Percentiles rank a stretch among this genome's conserved stretches.
Evolutionary conservation across 768 basidiomycete species (phyloP).

Genomic region (Serendipita sp.): DNA sequence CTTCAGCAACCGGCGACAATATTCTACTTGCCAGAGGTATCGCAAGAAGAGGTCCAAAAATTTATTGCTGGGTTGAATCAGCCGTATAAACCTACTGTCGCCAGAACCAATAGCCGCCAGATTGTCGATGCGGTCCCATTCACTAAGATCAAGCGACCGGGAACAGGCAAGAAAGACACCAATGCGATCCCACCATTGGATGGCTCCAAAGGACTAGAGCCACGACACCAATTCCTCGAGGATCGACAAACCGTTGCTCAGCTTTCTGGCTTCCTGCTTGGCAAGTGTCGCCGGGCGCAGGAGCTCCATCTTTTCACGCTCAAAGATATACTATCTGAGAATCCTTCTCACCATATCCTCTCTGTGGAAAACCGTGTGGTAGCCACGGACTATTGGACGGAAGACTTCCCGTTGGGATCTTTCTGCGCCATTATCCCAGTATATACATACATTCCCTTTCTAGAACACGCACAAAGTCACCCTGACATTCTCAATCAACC

Average conservation of each 20-base stretch:
- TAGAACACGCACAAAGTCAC: conserved; percentile 35
- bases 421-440: conserved; percentile 52
- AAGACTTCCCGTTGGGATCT: conserved; percentile 47
- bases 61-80: conserved; percentile 41
- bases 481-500: conserved; percentile 33
- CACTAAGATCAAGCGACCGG: not conserved
- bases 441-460: conserved; percentile 38
- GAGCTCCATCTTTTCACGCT: conserved; percentile 45
- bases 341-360: conserved; percentile 30
- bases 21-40: conserved; percentile 45
- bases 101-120: conserved; percentile 21
- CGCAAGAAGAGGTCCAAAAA: conserved; percentile 35
- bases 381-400: conserved; percentile 41
- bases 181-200: not conserved
- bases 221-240: conserved; percentile 40
- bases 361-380: conserved; percentile 42
- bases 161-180: not conserved
- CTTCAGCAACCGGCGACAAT: conserved; percentile 41
- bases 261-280: conserved; percentile 57
- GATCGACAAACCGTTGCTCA: conserved; percentile 61
- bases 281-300: conserved; percentile 46
- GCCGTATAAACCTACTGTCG: conserved; percentile 26
- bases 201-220: conserved; percentile 1
- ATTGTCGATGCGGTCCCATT: not conserved
- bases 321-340: conserved; percentile 28